These are phyloP conservation scores for Carex scoparia DNA, from an alignment of 176 grass and related monocot genomes.

Conservation along the genomic window DNA sequence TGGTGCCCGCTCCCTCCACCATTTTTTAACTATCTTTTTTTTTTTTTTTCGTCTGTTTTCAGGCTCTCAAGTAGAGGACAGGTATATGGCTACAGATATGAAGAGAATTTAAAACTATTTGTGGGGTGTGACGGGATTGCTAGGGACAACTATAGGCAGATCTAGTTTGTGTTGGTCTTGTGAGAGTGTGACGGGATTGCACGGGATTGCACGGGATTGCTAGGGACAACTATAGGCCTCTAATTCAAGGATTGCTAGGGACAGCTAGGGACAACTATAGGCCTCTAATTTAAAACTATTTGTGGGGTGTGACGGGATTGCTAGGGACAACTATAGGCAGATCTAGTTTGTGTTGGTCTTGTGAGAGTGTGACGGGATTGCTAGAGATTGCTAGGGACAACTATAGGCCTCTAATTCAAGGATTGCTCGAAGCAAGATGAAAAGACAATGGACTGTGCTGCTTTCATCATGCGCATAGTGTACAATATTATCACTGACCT, in stretches of 20 bases:
- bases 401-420: no score
- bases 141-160: background rate
- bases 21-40: slow-evolving; percentile 17
- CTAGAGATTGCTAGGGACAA: background rate
- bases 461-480: no score
- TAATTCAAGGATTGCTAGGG: no score
- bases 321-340: background rate
- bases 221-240: background rate
- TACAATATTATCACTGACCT: no score
- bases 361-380: background rate
- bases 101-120: background rate
- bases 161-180: no score
- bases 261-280: no score
- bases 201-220: background rate
- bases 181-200: no score
- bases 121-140: background rate
- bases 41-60: background rate
- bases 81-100: background rate
- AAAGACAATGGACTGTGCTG: no score
- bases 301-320: background rate
- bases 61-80: background rate
- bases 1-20: slow-evolving; percentile 36
- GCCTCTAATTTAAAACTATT: background rate
- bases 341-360: no score
- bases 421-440: no score